Evolutionary conservation across 257 asterid species (phyloP).

Genomic region (Salvia hispanica): DNA sequence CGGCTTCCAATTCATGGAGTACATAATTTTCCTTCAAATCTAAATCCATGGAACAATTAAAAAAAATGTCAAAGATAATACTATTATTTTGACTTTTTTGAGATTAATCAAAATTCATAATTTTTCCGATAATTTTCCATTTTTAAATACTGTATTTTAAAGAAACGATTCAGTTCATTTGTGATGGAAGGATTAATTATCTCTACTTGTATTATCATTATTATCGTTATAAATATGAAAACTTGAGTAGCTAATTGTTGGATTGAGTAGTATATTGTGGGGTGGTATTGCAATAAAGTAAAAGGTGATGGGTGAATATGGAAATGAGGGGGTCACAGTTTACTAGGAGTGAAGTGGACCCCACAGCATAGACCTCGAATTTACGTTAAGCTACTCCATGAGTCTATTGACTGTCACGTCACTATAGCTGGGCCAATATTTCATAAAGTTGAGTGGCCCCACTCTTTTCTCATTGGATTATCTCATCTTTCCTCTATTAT

Average conservation of each 20-base stretch:
- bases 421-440: conserved; percentile 17
- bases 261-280: not conserved
- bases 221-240: too few relatives aligned
- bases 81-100: too few relatives aligned
- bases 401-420: conserved; percentile 30
- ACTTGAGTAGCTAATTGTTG: not conserved
- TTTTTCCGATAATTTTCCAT: too few relatives aligned
- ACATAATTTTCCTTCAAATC: too few relatives aligned
- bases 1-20: too few relatives aligned
- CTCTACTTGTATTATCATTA: too few relatives aligned
- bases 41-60: too few relatives aligned
- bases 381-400: conserved; percentile 1
- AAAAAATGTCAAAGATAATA: too few relatives aligned
- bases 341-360: conserved; percentile 20
- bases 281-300: conserved; percentile 4
- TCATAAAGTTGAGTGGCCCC: conserved; percentile 16
- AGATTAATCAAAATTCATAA: too few relatives aligned
- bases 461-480: conserved; percentile 2
- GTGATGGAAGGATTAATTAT: too few relatives aligned
- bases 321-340: conserved; percentile 27
- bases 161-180: too few relatives aligned
- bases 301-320: conserved; percentile 14
- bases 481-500: conserved; percentile 22
- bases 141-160: too few relatives aligned
- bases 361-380: conserved; percentile 24